phyloP scores from a whole-genome alignment of 2,329 filamentous ascomycete genomes.

The Arachnomyces sp. region DNA sequence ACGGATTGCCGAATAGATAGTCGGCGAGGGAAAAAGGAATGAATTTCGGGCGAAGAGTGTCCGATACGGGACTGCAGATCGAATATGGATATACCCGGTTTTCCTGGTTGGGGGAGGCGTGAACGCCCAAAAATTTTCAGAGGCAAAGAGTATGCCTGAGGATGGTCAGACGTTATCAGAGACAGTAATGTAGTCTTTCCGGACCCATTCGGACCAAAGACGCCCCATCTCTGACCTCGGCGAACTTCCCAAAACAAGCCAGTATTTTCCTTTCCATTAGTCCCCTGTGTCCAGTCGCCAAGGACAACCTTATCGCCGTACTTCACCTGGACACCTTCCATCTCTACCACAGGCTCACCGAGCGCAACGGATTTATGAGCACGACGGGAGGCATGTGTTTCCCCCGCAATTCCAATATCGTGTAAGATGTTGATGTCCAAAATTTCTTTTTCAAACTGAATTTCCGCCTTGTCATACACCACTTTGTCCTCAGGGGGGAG shows the following conservation, averaged over 20 bases:
- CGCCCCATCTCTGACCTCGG: conserved; percentile 78
- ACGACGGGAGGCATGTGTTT: background rate
- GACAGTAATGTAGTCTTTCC: conserved; percentile 94
- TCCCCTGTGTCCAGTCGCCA: conserved; percentile 66
- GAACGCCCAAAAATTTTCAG: conserved; percentile 78
- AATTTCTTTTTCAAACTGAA: conserved; percentile 6
- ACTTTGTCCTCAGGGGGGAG: conserved; percentile 9
- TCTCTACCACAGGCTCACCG: conserved; percentile 75
- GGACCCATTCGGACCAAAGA: conserved; percentile 88
- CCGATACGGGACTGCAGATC: conserved; percentile 86
- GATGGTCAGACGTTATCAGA: conserved; percentile 89
- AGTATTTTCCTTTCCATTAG: conserved; percentile 43
- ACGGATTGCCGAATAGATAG: conserved; percentile 67
- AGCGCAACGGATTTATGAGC: background rate
- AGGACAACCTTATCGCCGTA: conserved; percentile 74
- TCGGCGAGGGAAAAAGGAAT: conserved; percentile 79
- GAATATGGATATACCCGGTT: conserved; percentile 77
- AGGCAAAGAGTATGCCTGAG: conserved; percentile 83
- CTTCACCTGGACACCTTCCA: conserved; percentile 73
- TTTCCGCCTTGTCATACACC: conserved; percentile 7
- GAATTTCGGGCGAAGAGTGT: conserved; percentile 88
- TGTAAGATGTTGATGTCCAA: conserved; percentile 13
- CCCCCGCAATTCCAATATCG: conserved; percentile 6
- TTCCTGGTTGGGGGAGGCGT: conserved; percentile 65
- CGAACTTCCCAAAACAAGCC: conserved; percentile 79